Evolutionary conservation across 139 green algal species (phyloP).

Genomic region (Yamagishiella unicocca): DNA sequence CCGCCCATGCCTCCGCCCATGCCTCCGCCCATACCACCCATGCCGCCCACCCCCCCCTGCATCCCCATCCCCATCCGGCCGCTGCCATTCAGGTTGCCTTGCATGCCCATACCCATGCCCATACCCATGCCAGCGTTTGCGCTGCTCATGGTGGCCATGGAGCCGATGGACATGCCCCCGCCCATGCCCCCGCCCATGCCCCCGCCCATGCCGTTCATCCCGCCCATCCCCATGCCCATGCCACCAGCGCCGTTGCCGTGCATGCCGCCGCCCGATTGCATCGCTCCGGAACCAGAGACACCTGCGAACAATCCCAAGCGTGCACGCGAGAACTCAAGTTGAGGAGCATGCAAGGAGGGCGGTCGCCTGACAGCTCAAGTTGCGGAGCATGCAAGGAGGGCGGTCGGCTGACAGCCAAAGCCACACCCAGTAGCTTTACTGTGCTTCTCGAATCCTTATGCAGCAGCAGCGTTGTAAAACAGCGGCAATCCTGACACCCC

Average conservation of each 20-base stretch:
- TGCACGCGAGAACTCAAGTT: too few species aligned
- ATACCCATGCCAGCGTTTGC: slow-evolving; percentile 34
- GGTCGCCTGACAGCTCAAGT: too few species aligned
- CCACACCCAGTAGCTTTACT: too few species aligned
- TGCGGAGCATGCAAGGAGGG: too few species aligned
- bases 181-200: slow-evolving; percentile 20
- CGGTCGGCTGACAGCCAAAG: too few species aligned
- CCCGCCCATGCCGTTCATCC: neutral
- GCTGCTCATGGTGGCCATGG: neutral
- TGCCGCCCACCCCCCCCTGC: neutral
- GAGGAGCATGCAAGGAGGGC: too few species aligned
- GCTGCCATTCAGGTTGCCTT: neutral
- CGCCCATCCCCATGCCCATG: slow-evolving; percentile 26
- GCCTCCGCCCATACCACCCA: neutral
- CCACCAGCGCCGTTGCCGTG: neutral
- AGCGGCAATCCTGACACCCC: too few species aligned
- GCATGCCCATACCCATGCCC: slow-evolving; percentile 24
- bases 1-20: neutral
- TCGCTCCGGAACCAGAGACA: too few species aligned
- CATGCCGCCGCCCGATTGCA: neutral
- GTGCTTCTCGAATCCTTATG: too few species aligned
- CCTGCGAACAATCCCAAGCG: too few species aligned
- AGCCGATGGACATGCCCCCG: neutral
- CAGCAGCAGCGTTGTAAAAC: too few species aligned
- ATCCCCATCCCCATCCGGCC: slow-evolving; percentile 10